phyloP scores from a whole-genome alignment of 768 basidiomycete species.

The Harrya chromipes region DNA sequence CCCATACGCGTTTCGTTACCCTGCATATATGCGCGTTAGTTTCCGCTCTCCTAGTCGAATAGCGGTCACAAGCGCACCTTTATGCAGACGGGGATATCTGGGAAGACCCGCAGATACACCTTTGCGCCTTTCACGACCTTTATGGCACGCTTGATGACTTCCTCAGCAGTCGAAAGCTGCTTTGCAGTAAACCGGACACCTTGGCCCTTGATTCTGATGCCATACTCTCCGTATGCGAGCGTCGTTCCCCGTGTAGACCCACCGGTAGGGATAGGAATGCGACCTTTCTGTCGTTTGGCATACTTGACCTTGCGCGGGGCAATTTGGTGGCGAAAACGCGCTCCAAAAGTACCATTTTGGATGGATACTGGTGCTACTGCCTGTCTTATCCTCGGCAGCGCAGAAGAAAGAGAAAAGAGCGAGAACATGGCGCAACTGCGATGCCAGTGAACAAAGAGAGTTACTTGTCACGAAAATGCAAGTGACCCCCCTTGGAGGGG shows the following conservation, averaged over 20 bases:
- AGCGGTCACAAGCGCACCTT: constrained; percentile 54
- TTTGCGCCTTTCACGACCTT: constrained; percentile 88
- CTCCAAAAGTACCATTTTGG: constrained; percentile 19
- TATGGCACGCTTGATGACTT: constrained; percentile 84
- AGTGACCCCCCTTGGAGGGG: constrained; percentile 21
- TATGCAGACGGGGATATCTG: constrained; percentile 95
- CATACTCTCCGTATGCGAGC: constrained; percentile 89
- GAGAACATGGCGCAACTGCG: constrained; percentile 18
- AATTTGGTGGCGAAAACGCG: constrained; percentile 52
- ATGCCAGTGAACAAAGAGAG: background rate
- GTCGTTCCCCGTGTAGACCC: constrained; percentile 94
- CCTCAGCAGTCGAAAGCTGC: constrained; percentile 83
- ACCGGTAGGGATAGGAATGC: constrained; percentile 79
- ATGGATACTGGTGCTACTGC: constrained; percentile 6
- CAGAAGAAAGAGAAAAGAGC: constrained; percentile 14
- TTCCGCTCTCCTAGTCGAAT: background rate
- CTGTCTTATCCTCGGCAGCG: constrained; percentile 14
- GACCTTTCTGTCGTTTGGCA: constrained; percentile 87
- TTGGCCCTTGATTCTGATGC: constrained; percentile 81
- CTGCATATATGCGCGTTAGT: constrained; percentile 35
- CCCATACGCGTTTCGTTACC: constrained; percentile 99
- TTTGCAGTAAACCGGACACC: constrained; percentile 84
- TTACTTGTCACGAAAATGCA: background rate
- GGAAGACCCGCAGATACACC: constrained; percentile 87
- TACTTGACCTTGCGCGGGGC: constrained; percentile 84